Conservation (phyloP, 225 moss, liverwort and hornwort species). For the Anthoceros angustus region DNA sequence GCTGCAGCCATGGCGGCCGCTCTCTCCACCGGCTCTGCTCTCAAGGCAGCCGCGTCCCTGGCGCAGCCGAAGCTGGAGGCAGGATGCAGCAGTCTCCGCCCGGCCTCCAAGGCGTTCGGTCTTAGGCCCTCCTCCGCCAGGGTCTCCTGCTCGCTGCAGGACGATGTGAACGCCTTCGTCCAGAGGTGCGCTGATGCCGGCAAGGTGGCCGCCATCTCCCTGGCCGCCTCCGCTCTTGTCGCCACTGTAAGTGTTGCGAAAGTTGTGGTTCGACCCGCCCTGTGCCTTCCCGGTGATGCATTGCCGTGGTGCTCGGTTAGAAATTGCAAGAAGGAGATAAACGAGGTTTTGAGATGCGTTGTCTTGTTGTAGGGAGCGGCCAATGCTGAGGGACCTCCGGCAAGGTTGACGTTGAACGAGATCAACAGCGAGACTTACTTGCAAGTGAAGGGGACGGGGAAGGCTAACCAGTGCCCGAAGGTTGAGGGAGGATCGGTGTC, state of each 20-base stretch:
- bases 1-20: slow-evolving; percentile 52
- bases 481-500: slow-evolving; percentile 23
- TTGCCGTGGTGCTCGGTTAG: neutral
- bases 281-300: neutral
- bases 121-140: slow-evolving; percentile 27
- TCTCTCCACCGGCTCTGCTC: slow-evolving; percentile 41
- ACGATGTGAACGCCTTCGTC: slow-evolving; percentile 49
- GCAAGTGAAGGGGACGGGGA: slow-evolving; percentile 71
- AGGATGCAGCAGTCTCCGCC: slow-evolving; percentile 8
- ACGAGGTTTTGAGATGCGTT: neutral
- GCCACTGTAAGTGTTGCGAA: slow-evolving; percentile 32
- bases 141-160: slow-evolving; percentile 48
- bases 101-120: slow-evolving; percentile 30
- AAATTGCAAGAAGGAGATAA: no score
- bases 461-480: slow-evolving; percentile 76
- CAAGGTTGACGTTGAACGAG: slow-evolving; percentile 44
- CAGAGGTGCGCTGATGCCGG: slow-evolving; percentile 38
- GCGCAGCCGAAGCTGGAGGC: slow-evolving; percentile 22
- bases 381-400: slow-evolving; percentile 37
- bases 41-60: slow-evolving; percentile 39
- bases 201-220: slow-evolving; percentile 56
- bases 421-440: slow-evolving; percentile 31
- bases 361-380: slow-evolving; percentile 29
- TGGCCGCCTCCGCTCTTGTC: slow-evolving; percentile 57
- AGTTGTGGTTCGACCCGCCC: neutral